Base-by-base conservation (phyloP, 75 land plant genomes). In the Cunninghamia lanceolata region DNA sequence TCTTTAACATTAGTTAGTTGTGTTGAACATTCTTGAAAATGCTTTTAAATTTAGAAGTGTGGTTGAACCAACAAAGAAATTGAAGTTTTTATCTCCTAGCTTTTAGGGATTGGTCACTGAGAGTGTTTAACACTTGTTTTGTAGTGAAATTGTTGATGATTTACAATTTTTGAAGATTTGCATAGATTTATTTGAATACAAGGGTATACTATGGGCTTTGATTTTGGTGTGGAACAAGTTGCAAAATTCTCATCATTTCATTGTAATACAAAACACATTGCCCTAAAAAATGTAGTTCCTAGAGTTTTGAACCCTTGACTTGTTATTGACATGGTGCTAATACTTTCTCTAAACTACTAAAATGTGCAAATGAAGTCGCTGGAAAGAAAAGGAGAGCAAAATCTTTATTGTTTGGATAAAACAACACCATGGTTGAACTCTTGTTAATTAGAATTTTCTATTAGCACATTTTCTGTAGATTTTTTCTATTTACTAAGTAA, bases 161-260 rank as follows among this genome's bases (percentile, higher is more conserved):
- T 34, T 76, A 16, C 21, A 3, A 5, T 16, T 15, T 36, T 76
- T 36, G 79, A 76, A 76, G 42, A 39, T 38, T 36, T 39, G 7
- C 6, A 16, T 5, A 76, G 42, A 76, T 34, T 76, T 39, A 76
- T 34, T 36, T 21, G 79, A 15, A 76, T 76, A 42, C 79, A 1
- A 2, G 40, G 42, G 38, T n/a, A n/a, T n/a, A n/a, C n/a, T 76
- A 76, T 76, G 79, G 79, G 39, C 42, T 39, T 21, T 76, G 79
- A 76, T 76, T 76, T 76, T 19, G 43, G 42, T 25, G 43, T 3
- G 79, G 79, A 76, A 76, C 79, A 15, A 11, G 88, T 87, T 54
- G 83, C 83, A 10, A 85, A 71, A 59, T 85, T 76, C 43, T 46
- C 86, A 25, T 82, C 89, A 39, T 88, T 85, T 68, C 11, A n/a